Evolutionary conservation across 2,329 filamentous ascomycete species (phyloP), one percentile per base, ranked within the genome.

Genomic region (Exophiala xenobiotica): DNA sequence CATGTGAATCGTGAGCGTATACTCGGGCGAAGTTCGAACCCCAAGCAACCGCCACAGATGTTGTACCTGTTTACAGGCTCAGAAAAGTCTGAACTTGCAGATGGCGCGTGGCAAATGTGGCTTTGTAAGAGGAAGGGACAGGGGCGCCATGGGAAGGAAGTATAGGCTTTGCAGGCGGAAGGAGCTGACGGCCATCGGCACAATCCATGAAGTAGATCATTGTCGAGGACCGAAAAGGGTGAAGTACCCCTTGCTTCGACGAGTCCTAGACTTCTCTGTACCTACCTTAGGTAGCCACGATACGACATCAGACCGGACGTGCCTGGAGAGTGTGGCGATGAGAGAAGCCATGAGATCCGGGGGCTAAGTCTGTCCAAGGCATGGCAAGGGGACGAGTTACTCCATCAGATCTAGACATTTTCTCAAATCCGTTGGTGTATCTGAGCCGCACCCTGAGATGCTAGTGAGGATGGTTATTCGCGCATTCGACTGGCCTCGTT

Each of bases 21-120:
- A 24, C 35, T 41, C 8, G 11, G 16, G 37, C 41, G 46, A 37
- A 26, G 26, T 35, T 16, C n/a, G 3, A 16, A 4, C 31, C n/a
- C 18, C 11, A 14, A 12, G 31, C n/a, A 35, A 12, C 31, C 31
- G 31, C 31, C 31, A 35, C 31, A 41, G 19, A 45, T 12, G 12
- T 54, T 14, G 24, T 16, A 23, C 38, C 24, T 5, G 9, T 39
- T 22, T 42, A 44, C 42, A 46, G 49, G 49, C 33, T 35, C 45
- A 49, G n/a, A 22, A 39, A 46, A 19, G 24, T 29, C 35, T 46
- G 23, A 49, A 27, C 37, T 39, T 55, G 40, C 40, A 42, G 19
- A n/a, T 49, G 48, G 39, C 33, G 40, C 26, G 53, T 55, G 53
- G 53, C 53, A 52, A 55, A 55, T 26, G 48, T 20, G 29, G 22